Evolutionary conservation across 192 early-diverging fungal species (phyloP), one percentile per base, ranked within the genome.

Genomic region (Coemansia sp.): DNA sequence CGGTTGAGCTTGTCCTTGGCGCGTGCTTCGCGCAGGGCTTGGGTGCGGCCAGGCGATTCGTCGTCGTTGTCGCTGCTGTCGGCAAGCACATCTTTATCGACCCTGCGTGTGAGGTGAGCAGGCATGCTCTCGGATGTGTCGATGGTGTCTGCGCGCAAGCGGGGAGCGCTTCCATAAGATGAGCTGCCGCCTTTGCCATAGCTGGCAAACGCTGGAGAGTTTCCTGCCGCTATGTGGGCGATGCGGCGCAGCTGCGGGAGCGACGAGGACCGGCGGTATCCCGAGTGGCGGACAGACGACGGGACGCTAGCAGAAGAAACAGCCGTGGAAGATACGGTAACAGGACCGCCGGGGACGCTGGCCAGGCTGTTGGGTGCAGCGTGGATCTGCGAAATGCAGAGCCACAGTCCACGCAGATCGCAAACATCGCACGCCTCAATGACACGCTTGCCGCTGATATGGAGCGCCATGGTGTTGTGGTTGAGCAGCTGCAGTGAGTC

Each of bases 1-100:
- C 83, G 84, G 46, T 76, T 76, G 8, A 88, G 59, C 62, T 88
- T 88, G 73, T 81, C 78, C 63, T 81, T 81, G 20, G 61, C 63
- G 25, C 73, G 73, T 20, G 73, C 66, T 20, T 81, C 78, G 63
- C 73, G 78, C 42, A 56, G 11, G 5, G 66, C 66, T 54, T 68
- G 78, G 3, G 55, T 33, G 5, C 36, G 36, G 11, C 53, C 23
- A 2, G 35, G 32, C 1, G 61, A 41, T 38, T 68, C 60, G 1
- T 48, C 73, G 11, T 58, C 67, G 60, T 48, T 42, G 48, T 25
- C 38, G 35, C 64, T 66, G 32, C 17, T 14, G 25, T 55, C 53
- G 10, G 59, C 41, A 32, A 32, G 42, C 5, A 14, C 48, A 20
- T 45, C 36, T 0, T 43, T 48, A 23, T 52, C 66, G 22, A 53